A percentile compares a stretch with the other conserved stretches of the same genome.
These are phyloP conservation scores for Penicillium desertorum DNA, from an alignment of 495 filamentous ascomycete species.

Conservation along the genomic window DNA sequence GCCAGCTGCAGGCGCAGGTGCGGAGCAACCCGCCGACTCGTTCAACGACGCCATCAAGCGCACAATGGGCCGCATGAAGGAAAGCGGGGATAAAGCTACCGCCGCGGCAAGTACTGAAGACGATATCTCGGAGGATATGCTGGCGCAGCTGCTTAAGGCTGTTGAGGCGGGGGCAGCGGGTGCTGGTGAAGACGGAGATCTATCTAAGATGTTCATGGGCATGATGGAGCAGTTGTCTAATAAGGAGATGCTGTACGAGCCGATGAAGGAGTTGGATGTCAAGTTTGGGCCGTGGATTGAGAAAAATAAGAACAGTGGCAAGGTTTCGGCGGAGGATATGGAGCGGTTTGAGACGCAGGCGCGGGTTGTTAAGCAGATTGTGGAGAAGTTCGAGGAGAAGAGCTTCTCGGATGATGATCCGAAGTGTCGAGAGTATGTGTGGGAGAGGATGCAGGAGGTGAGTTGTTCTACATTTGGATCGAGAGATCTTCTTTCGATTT, in stretches of 20 bases:
- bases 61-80: slow-evolving; percentile 93
- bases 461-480: slow-evolving; percentile 26
- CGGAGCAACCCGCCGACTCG: slow-evolving; percentile 45
- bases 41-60: slow-evolving; percentile 89
- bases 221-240: slow-evolving; percentile 99
- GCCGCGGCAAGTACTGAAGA: slow-evolving; percentile 65
- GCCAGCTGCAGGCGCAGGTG: slow-evolving; percentile 15
- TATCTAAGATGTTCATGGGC: slow-evolving; percentile 86
- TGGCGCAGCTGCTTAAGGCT: slow-evolving; percentile 82
- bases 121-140: slow-evolving; percentile 70
- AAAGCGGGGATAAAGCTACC: slow-evolving; percentile 76
- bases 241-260: slow-evolving; percentile 97
- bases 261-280: slow-evolving; percentile 92
- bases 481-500: neutral
- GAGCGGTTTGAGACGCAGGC: slow-evolving; percentile 81
- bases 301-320: slow-evolving; percentile 66
- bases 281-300: slow-evolving; percentile 89
- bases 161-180: slow-evolving; percentile 60
- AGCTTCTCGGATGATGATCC: slow-evolving; percentile 78
- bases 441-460: slow-evolving; percentile 97
- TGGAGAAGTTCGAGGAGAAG: slow-evolving; percentile 77
- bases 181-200: slow-evolving; percentile 75
- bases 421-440: slow-evolving; percentile 84
- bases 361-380: slow-evolving; percentile 79
- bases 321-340: slow-evolving; percentile 65